Base-by-base conservation (phyloP, 2,329 filamentous ascomycete genomes). In the Diaporthe sp. region DNA sequence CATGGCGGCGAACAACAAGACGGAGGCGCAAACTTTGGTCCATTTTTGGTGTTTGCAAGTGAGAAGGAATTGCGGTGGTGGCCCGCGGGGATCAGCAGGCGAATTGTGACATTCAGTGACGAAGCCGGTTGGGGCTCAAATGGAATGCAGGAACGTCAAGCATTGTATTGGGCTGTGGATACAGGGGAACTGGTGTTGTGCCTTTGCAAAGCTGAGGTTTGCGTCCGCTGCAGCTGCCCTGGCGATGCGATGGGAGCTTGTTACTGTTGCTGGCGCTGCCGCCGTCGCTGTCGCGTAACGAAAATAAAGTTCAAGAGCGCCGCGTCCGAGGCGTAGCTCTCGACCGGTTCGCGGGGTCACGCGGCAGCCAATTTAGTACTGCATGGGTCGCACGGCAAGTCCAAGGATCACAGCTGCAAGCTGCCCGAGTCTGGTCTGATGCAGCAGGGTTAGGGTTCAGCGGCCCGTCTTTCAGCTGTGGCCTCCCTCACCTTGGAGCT, bases 1-100 rank as follows among this genome's bases (percentile, higher is more conserved):
- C 90, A 84, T 96, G 91, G 75, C 95, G 93, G 78, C 92, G 91
- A 72, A 97, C 90, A 49, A 91, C 87, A 65, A 97, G 86, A 78
- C 93, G 93, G 76, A 97, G 89, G 81, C 95, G 94, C 88, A 97
- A 91, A 71, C 79, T 81, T 65, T 80, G 82, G 63, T 83, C 83
- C 65, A 79, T 77, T 49, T 44, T 72, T 20, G 37, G 7, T 28
- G 13, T 37, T 25, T 61, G 68, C 51, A 31, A 1, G 13, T 61
- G 8, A 6, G 53, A 47, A 47, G 68, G 7, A 39, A 25, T 7
- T 25, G 61, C 42, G 28, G 61, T 34, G 28, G 28, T 49, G 61
- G 61, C 61, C 61, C 17, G 42, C 44, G 42, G 28, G 42, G 8
- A 49, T 67, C 28, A 67, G 20, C 42, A 67, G 47, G 65, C 34